Base-by-base conservation (phyloP, 164 flowering plant species). In the Macadamia tetraphylla region DNA sequence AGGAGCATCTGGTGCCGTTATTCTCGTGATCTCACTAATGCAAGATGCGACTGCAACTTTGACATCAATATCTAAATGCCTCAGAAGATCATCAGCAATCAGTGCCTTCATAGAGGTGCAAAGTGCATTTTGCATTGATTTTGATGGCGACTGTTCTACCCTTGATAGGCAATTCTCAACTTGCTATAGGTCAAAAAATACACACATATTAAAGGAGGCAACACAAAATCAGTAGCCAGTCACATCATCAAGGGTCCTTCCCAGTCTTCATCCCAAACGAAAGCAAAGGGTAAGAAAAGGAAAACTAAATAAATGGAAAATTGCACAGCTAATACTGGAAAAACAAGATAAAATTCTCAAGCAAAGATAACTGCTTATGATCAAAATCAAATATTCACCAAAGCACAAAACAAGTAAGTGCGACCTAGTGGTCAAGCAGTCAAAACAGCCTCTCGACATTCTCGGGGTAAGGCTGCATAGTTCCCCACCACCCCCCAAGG, bases 1-100 rank as follows among this genome's bases (percentile, higher is more conserved):
- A 1, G 97, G 97, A 62, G 88, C 87, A 11, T 86, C 92, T 0
- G 98, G 98, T 1, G 95, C 97, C 31, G 95, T 85, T 46, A 94
- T 89, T 77, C 98, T 83, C 1, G 90, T 87, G 43, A 94, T 77
- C 72, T 94, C 97, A 77, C 86, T 86, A 9, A 91, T 78, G 68
- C 97, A 92, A 53, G 89, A 73, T 13, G 93, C 97, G 65, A 91
- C 88, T 32, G 89, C 70, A 74, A 86, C 84, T 79, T 82, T 87
- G 30, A 94, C 89, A 77, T 88, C 87, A 59, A 44, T 58, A 77
- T 92, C 79, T 31, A 84, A 68, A 79, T 90, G 91, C 61, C 68
- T 77, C 70, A 88, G 62, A 65, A 94, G 82, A 58, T 81, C 73
- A 31, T 80, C 73, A 9, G 79, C 62, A 68, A 84, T 76, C 75